phyloP scores from a whole-genome alignment of 1,284 basidiomycete genomes.

The Fomitopsis schrenkii region DNA sequence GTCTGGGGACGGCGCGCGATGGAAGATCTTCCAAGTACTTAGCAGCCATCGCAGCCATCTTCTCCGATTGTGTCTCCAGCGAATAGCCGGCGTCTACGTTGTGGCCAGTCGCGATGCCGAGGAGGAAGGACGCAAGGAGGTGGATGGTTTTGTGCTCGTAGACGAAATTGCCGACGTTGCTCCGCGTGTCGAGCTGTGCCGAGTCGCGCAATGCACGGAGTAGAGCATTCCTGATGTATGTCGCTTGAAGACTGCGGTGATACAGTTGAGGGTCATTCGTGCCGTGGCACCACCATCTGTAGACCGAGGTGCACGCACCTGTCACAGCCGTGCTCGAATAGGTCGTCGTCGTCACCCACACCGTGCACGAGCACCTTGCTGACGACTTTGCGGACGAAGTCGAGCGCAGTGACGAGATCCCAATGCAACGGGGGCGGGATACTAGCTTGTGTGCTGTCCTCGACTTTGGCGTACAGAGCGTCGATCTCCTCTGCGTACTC shows the following conservation, averaged over 20 bases:
- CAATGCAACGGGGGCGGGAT: slow-evolving; percentile 24
- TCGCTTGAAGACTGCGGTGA: slow-evolving; percentile 32
- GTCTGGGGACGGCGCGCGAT: not conserved
- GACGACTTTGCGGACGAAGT: slow-evolving; percentile 29
- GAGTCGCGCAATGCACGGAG: slow-evolving; percentile 28
- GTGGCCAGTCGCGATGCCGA: slow-evolving; percentile 3
- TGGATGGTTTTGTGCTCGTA: slow-evolving; percentile 31
- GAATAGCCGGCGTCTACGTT: slow-evolving; percentile 3
- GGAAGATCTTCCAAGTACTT: slow-evolving; percentile 29
- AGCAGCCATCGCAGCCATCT: slow-evolving; percentile 26
- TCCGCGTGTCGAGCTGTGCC: slow-evolving; percentile 17
- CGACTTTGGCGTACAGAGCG: slow-evolving; percentile 20
- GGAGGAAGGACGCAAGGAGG: slow-evolving; percentile 23
- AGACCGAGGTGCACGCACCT: slow-evolving; percentile 24
- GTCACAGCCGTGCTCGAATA: slow-evolving; percentile 41
- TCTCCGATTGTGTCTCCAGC: slow-evolving; percentile 11
- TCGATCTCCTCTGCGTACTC: slow-evolving; percentile 28
- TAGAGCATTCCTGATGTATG: slow-evolving; percentile 37
- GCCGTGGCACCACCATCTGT: not conserved
- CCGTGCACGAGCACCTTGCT: slow-evolving; percentile 20
- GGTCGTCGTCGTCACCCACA: slow-evolving; percentile 32
- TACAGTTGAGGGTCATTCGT: too few relatives aligned
- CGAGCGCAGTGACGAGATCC: slow-evolving; percentile 16
- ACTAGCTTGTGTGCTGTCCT: slow-evolving; percentile 19
- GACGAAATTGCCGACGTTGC: slow-evolving; percentile 27